A percentile compares a stretch with the other conserved stretches of the same genome.
phyloP scores from a whole-genome alignment of 495 filamentous ascomycete genomes.

The Halenospora varia region DNA sequence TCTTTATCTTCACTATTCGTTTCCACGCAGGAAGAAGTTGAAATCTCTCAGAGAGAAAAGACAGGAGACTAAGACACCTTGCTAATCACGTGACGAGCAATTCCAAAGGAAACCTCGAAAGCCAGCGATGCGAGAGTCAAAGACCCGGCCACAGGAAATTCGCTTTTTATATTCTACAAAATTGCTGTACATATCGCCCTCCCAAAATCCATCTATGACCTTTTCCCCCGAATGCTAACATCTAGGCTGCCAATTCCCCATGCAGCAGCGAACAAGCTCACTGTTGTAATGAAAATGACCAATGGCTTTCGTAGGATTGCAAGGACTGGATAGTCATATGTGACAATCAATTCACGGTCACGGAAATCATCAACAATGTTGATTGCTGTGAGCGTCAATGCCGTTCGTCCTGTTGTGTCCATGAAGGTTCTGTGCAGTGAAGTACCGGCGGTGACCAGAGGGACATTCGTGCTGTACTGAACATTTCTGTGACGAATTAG shows the following conservation, averaged over 20 bases:
- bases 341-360: constrained; percentile 75
- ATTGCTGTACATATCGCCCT: constrained; percentile 12
- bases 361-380: constrained; percentile 87
- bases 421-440: constrained; percentile 79
- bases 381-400: constrained; percentile 72
- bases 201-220: constrained; percentile 4
- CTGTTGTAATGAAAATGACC: constrained; percentile 69
- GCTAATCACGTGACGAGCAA: background rate
- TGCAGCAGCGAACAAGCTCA: constrained; percentile 68
- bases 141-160: background rate
- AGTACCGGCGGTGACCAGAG: constrained; percentile 48
- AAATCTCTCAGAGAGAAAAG: too few species aligned
- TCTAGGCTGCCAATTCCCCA: constrained; percentile 61
- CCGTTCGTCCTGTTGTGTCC: constrained; percentile 87
- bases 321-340: constrained; percentile 77
- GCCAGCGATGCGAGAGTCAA: background rate
- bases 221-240: constrained; percentile 21
- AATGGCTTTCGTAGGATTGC: constrained; percentile 84
- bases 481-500: constrained; percentile 53
- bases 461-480: constrained; percentile 59
- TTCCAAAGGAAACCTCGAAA: background rate
- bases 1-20: too few species aligned
- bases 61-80: background rate
- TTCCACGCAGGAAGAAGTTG: too few species aligned
- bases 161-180: constrained; percentile 25